Conservation (phyloP, 2,329 filamentous ascomycete species). For the Neofusicoccum sp. region DNA sequence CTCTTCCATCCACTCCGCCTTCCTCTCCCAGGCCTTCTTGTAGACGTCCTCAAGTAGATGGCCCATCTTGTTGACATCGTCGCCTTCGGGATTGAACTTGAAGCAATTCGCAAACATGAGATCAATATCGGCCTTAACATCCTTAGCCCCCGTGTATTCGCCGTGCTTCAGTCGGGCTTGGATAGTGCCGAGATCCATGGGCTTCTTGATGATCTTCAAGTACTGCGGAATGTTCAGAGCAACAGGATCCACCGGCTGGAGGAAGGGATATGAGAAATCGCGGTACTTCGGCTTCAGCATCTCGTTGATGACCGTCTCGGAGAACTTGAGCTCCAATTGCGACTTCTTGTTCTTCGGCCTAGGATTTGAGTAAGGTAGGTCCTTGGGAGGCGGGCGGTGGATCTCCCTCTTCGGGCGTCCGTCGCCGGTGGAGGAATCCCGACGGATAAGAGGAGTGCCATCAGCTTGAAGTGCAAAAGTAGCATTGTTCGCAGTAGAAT, state of each 20-base stretch:
- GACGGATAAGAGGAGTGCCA: conserved; percentile 79
- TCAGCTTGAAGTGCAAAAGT: conserved; percentile 78
- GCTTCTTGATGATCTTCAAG: conserved; percentile 90
- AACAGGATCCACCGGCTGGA: conserved; percentile 86
- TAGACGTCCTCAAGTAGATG: conserved; percentile 75
- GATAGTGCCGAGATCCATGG: conserved; percentile 92
- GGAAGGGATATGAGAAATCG: conserved; percentile 71
- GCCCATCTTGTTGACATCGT: conserved; percentile 72
- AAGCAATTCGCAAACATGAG: conserved; percentile 89
- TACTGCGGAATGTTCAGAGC: conserved; percentile 93
- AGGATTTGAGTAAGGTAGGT: conserved; percentile 81
- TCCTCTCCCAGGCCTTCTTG: conserved; percentile 73
- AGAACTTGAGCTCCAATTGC: conserved; percentile 87
- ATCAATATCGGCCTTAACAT: conserved; percentile 81
- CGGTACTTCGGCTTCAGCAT: conserved; percentile 74
- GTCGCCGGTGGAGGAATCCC: conserved; percentile 79
- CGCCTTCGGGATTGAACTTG: conserved; percentile 83
- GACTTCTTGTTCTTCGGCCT: conserved; percentile 91
- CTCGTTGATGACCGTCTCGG: conserved; percentile 78
- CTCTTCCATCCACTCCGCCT: conserved; percentile 77
- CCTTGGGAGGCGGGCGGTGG: conserved; percentile 85
- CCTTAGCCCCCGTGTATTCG: conserved; percentile 78
- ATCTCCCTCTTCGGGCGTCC: conserved; percentile 90
- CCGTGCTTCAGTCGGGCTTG: conserved; percentile 74
- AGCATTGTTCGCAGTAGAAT: conserved; percentile 33